Percentiles rank a stretch among this genome's conserved stretches.
These are phyloP conservation scores for Houttuynia cordata DNA, from an alignment of 164 flowering plant species.

Conservation along the genomic window DNA sequence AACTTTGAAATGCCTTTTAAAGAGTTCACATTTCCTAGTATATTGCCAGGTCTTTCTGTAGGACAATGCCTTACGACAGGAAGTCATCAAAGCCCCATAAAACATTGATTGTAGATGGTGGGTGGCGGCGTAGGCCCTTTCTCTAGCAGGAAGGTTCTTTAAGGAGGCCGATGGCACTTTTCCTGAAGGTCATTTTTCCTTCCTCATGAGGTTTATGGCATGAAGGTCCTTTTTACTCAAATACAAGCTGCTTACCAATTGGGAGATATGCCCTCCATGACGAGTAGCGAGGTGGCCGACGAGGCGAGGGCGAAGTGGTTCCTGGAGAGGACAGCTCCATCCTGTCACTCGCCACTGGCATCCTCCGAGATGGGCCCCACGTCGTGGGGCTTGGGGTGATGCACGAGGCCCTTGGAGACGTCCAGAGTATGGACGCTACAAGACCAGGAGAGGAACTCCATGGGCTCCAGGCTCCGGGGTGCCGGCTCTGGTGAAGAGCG, in stretches of 20 bases:
- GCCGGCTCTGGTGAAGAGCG: conserved; percentile 65
- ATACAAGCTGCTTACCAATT: conserved; percentile 48
- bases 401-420: conserved; percentile 62
- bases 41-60: no score
- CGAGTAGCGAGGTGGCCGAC: conserved; percentile 66
- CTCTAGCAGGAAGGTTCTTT: no score
- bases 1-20: no score
- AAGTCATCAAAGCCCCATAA: no score
- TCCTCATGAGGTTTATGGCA: no score
- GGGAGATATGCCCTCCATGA: conserved; percentile 82
- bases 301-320: conserved; percentile 78
- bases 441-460: conserved; percentile 94
- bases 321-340: conserved; percentile 31
- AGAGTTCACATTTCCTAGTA: no score
- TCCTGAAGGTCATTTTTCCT: no score
- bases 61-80: no score
- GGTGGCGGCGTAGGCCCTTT: no score
- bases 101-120: no score
- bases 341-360: conserved; percentile 36
- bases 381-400: conserved; percentile 16
- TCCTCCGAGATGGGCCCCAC: conserved; percentile 36
- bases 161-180: no score
- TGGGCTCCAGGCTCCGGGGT: conserved; percentile 82
- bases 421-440: conserved; percentile 85
- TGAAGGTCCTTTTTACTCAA: no score